Conservation (phyloP, 352 stramenopile genomes). For the Globisporangium paddicum region DNA sequence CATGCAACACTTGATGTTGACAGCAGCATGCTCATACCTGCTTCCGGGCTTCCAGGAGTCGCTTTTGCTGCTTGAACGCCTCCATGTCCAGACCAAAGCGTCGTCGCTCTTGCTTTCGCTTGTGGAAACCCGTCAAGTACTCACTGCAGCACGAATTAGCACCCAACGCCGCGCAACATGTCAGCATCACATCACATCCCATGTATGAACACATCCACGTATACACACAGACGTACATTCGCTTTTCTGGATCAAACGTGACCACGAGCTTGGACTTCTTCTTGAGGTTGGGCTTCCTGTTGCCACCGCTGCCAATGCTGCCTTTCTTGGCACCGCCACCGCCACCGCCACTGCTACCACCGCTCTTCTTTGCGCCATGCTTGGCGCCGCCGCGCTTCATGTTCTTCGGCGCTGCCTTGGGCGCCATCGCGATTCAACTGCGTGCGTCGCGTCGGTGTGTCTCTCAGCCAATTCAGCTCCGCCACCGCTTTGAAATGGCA, state of each 20-base stretch:
- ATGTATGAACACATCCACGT: background rate
- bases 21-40: constrained; percentile 29
- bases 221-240: constrained; percentile 44
- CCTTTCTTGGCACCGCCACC: constrained; percentile 16
- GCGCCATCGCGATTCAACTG: background rate
- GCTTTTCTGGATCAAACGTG: constrained; percentile 85
- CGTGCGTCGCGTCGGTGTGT: background rate
- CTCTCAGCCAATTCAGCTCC: background rate
- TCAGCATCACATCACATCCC: background rate
- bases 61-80: constrained; percentile 87
- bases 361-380: constrained; percentile 25
- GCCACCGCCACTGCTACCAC: constrained; percentile 18
- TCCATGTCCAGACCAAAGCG: constrained; percentile 87
- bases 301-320: constrained; percentile 16
- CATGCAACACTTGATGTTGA: no score
- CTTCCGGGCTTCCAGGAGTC: constrained; percentile 73
- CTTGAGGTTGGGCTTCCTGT: constrained; percentile 33
- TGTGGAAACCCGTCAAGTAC: constrained; percentile 84
- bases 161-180: background rate
- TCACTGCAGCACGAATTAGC: constrained; percentile 30
- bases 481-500: background rate
- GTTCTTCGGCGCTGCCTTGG: constrained; percentile 10
- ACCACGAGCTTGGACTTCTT: constrained; percentile 88
- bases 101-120: constrained; percentile 83
- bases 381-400: constrained; percentile 16